These are phyloP conservation scores for Neurospora tetraspora DNA, from an alignment of 495 filamentous ascomycete species.

Conservation along the genomic window DNA sequence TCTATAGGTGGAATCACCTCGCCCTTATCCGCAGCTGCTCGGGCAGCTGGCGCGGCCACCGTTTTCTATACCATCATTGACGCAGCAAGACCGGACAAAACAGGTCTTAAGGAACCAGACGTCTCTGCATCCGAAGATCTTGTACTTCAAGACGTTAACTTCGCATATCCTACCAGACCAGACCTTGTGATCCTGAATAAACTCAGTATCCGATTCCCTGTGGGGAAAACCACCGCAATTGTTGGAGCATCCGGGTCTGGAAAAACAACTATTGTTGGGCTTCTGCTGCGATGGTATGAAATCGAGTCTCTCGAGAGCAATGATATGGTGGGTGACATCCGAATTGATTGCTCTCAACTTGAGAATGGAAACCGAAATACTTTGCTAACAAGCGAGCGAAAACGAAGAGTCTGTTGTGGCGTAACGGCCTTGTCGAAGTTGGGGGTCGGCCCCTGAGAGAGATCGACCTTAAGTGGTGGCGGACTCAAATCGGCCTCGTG, in stretches of 20 bases:
- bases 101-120: constrained; percentile 36
- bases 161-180: constrained; percentile 55
- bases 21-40: constrained; percentile 39
- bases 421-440: constrained; percentile 40
- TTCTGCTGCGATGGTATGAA: constrained; percentile 58
- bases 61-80: constrained; percentile 50
- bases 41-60: constrained; percentile 42
- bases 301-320: constrained; percentile 39
- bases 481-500: constrained; percentile 54
- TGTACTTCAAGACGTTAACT: constrained; percentile 47
- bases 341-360: neutral
- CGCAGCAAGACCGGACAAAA: constrained; percentile 34
- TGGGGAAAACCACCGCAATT: constrained; percentile 77
- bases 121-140: constrained; percentile 44
- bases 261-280: constrained; percentile 55
- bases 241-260: constrained; percentile 71
- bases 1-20: constrained; percentile 40
- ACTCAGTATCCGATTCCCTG: constrained; percentile 48
- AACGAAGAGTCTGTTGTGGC: constrained; percentile 28
- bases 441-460: constrained; percentile 44
- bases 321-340: constrained; percentile 26
- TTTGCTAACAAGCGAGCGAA: neutral
- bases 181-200: constrained; percentile 45
- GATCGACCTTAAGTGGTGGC: constrained; percentile 52
- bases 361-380: constrained; percentile 2